A percentile compares a stretch with the other conserved stretches of the same genome.
phyloP scores from a whole-genome alignment of 352 stramenopile genomes.

The Phytophthora fragariae region DNA sequence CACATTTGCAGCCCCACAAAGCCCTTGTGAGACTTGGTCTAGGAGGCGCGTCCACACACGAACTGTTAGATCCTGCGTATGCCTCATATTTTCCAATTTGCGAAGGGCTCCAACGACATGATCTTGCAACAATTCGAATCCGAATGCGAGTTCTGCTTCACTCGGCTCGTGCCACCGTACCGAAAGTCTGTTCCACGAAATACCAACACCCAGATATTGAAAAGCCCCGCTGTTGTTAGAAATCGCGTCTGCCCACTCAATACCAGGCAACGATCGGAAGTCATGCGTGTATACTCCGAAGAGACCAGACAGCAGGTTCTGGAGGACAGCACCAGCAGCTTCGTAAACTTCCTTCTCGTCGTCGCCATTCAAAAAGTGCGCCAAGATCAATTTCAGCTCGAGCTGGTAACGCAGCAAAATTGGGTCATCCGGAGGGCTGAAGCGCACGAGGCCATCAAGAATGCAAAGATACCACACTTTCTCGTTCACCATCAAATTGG shows the following conservation, averaged over 20 bases:
- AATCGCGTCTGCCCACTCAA: constrained; percentile 54
- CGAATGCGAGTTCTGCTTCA: constrained; percentile 61
- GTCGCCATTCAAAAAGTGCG: constrained; percentile 49
- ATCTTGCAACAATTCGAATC: constrained; percentile 56
- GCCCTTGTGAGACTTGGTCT: constrained; percentile 50
- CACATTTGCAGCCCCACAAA: constrained; percentile 60
- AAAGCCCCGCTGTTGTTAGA: constrained; percentile 54
- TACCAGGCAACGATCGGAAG: constrained; percentile 61
- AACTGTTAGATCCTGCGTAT: constrained; percentile 43
- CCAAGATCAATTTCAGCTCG: constrained; percentile 52
- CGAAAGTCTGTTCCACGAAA: constrained; percentile 62
- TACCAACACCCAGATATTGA: constrained; percentile 61
- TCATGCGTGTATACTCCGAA: constrained; percentile 66
- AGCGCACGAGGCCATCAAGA: constrained; percentile 60
- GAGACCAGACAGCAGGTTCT: constrained; percentile 55
- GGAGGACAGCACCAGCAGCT: constrained; percentile 48
- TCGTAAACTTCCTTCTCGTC: constrained; percentile 74
- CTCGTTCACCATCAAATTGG: constrained; percentile 61
- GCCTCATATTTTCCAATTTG: constrained; percentile 35
- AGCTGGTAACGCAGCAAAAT: constrained; percentile 48
- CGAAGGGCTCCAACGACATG: constrained; percentile 52
- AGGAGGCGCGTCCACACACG: constrained; percentile 58
- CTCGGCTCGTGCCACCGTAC: constrained; percentile 74
- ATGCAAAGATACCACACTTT: constrained; percentile 74
- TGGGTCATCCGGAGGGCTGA: constrained; percentile 38